phyloP scores from a whole-genome alignment of 352 stramenopile species.

The Thalassiosira hispida region DNA sequence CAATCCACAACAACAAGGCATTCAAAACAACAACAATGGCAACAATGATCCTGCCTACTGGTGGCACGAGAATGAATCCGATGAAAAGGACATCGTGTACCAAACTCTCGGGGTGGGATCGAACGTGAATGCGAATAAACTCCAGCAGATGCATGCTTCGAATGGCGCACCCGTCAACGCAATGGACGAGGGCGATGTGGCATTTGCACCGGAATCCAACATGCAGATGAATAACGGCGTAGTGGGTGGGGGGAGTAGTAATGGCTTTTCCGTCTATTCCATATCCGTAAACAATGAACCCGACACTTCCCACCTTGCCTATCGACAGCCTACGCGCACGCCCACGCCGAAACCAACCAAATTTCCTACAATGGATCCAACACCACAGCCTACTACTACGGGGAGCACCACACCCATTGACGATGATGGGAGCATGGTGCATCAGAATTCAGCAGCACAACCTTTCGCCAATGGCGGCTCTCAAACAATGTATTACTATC shows the following conservation, averaged over 20 bases:
- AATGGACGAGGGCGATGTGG: not conserved
- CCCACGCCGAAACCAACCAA: not conserved
- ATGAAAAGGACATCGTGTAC: conserved; percentile 12
- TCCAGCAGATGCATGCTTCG: not conserved
- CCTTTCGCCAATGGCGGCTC: not conserved
- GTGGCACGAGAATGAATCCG: not conserved
- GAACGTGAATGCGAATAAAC: not conserved
- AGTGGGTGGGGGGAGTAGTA: not conserved
- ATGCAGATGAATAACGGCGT: not conserved
- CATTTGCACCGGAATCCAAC: not conserved
- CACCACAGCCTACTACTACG: not conserved
- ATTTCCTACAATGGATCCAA: not conserved
- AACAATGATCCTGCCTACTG: not conserved
- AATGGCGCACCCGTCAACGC: not conserved
- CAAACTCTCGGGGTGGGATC: not conserved
- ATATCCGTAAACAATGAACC: conserved; percentile 6
- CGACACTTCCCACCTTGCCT: conserved; percentile 7
- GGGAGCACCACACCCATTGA: too few relatives aligned
- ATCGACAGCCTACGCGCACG: not conserved
- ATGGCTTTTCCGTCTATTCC: not conserved
- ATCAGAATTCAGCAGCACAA: too few relatives aligned
- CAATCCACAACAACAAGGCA: not conserved
- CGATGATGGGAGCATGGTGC: too few relatives aligned
- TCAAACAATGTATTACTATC: not conserved
- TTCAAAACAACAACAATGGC: not conserved